phyloP scores from a whole-genome alignment of 208 protist genomes.

The Paratrypanosoma confusum region DNA sequence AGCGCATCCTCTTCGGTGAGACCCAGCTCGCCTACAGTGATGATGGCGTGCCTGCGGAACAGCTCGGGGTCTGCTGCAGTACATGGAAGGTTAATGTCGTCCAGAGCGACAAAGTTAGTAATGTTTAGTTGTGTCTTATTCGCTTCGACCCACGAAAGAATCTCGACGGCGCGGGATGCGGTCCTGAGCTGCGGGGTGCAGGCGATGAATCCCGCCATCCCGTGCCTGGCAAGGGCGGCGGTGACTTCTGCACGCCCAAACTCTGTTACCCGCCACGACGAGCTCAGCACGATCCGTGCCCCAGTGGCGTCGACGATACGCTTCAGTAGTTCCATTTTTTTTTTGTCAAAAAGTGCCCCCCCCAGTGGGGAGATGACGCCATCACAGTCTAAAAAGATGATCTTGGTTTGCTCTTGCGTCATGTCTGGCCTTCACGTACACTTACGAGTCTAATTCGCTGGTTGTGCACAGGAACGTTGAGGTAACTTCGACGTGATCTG shows the following conservation, averaged over 20 bases:
- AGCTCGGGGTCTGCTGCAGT: slow-evolving; percentile 37
- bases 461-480: too few species aligned
- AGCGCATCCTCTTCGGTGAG: slow-evolving; percentile 41
- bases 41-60: slow-evolving; percentile 44
- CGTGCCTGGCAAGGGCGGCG: slow-evolving; percentile 24
- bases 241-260: slow-evolving; percentile 54
- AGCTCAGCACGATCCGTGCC: slow-evolving; percentile 60
- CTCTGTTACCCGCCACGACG: slow-evolving; percentile 48
- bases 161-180: slow-evolving; percentile 30
- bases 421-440: too few species aligned
- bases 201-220: slow-evolving; percentile 38
- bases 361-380: slow-evolving; percentile 55
- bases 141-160: slow-evolving; percentile 39
- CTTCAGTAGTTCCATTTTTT: slow-evolving; percentile 41
- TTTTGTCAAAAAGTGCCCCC: slow-evolving; percentile 18
- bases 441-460: too few species aligned
- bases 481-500: too few species aligned
- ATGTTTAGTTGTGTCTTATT: slow-evolving; percentile 43
- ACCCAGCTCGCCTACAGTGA: slow-evolving; percentile 30
- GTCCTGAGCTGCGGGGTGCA: slow-evolving; percentile 32
- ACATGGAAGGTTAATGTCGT: slow-evolving; percentile 51
- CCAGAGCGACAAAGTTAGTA: slow-evolving; percentile 67
- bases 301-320: slow-evolving; percentile 29
- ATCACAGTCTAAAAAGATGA: slow-evolving; percentile 70
- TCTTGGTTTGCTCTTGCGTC: slow-evolving; percentile 40